These are phyloP conservation scores for Claviceps humidiphila DNA, from an alignment of 2,329 filamentous ascomycete species.

Conservation along the genomic window DNA sequence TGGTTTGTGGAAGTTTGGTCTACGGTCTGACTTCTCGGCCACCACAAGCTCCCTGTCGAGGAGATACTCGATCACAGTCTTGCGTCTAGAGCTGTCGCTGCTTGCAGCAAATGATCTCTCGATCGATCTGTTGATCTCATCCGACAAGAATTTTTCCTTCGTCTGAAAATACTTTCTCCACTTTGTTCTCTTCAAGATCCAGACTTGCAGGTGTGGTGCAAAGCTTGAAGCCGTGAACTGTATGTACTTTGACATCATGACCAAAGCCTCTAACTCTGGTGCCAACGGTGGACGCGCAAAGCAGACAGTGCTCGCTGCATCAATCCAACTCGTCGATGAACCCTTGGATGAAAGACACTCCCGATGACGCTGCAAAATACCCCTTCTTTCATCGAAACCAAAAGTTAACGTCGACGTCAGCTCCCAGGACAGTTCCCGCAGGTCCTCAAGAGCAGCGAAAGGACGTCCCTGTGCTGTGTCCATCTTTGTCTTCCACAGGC, in stretches of 20 bases:
- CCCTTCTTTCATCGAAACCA: not conserved
- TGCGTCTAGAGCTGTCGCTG: not conserved
- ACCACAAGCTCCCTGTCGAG: conserved; percentile 2
- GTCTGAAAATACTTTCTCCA: conserved; percentile 2
- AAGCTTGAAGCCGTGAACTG: not conserved
- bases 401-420: conserved; percentile 11
- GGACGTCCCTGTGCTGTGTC: conserved; percentile 13
- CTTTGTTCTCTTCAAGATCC: conserved; percentile 8
- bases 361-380: not conserved
- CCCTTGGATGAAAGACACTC: not conserved
- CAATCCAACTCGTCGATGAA: not conserved
- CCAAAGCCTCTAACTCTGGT: not conserved
- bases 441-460: conserved; percentile 17
- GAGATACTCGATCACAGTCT: not conserved
- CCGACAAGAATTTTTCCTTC: conserved; percentile 6
- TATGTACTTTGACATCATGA: not conserved
- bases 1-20: conserved; percentile 16
- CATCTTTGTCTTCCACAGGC: conserved; percentile 19
- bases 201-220: conserved; percentile 15
- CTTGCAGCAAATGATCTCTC: not conserved
- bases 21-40: conserved; percentile 17
- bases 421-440: conserved; percentile 18
- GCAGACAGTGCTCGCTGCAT: not conserved
- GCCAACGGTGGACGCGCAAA: not conserved
- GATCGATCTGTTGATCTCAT: conserved; percentile 1